Conservation (phyloP, 2,329 filamentous ascomycete genomes). For the Xylaria hypoxylon region DNA sequence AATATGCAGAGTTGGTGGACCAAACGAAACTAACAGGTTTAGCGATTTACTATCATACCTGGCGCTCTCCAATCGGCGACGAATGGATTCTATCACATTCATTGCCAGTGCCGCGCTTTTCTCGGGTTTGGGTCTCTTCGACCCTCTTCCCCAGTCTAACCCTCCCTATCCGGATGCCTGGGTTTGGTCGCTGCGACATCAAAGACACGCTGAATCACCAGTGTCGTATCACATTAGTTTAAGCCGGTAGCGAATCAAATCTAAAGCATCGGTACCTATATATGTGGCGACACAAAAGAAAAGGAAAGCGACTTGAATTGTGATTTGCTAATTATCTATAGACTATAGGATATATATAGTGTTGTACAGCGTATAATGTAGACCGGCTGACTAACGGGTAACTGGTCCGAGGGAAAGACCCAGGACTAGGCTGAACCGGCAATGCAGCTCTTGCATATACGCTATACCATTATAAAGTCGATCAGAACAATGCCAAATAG, state of each 20-base stretch:
- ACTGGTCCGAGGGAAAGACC: constrained; percentile 1
- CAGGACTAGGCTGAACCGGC: constrained; percentile 18
- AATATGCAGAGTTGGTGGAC: constrained; percentile 1
- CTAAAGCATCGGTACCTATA: background rate
- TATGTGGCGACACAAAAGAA: constrained; percentile 14
- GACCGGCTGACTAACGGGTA: constrained; percentile 5
- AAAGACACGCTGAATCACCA: constrained; percentile 9
- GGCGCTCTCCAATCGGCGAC: background rate
- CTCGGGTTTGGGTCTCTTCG: background rate
- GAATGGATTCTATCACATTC: constrained; percentile 16
- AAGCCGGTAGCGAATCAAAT: constrained; percentile 16
- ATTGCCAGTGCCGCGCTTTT: constrained; percentile 4
- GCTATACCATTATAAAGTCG: background rate
- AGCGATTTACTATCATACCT: constrained; percentile 9
- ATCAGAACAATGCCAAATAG: constrained; percentile 26
- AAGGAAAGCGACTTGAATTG: background rate
- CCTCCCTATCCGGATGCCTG: constrained; percentile 21
- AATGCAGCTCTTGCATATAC: constrained; percentile 35
- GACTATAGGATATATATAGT: too few species aligned
- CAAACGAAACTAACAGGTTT: constrained; percentile 7
- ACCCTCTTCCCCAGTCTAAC: background rate
- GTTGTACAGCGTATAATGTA: background rate
- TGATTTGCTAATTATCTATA: background rate
- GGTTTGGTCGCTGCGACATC: constrained; percentile 14
- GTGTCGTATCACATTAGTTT: constrained; percentile 6